Conservation (phyloP, 2,329 filamentous ascomycete species). For the Monilinia polystroma region DNA sequence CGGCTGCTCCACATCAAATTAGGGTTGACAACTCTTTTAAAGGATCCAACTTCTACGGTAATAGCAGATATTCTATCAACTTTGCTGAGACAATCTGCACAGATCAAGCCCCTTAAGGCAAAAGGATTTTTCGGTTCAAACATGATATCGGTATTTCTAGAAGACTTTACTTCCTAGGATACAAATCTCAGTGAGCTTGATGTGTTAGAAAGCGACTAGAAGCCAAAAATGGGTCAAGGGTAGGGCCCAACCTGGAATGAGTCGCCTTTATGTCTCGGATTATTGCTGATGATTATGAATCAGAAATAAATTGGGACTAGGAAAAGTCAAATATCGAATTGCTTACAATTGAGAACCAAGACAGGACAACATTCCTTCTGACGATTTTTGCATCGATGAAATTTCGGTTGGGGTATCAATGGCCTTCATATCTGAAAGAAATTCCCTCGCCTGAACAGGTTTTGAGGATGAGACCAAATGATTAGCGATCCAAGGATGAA, state of each 20-base stretch:
- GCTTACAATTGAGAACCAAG: not conserved
- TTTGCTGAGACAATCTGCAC: slow-evolving; percentile 8
- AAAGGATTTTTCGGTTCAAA: not conserved
- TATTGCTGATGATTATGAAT: not conserved
- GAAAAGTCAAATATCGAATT: slow-evolving; percentile 5
- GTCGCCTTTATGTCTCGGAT: slow-evolving; percentile 12
- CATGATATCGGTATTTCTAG: slow-evolving; percentile 11
- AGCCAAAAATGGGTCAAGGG: not conserved
- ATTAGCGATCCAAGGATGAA: slow-evolving; percentile 6
- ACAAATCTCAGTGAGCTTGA: not conserved
- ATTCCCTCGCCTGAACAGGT: not conserved
- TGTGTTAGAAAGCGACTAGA: not conserved
- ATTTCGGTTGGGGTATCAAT: slow-evolving; percentile 1
- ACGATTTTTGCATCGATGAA: not conserved
- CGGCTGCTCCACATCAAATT: slow-evolving; percentile 7
- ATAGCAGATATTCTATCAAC: not conserved
- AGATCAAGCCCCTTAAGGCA: not conserved
- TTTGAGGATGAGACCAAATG: slow-evolving; percentile 13
- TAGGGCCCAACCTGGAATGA: not conserved
- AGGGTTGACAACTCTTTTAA: not conserved
- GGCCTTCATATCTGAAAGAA: not conserved
- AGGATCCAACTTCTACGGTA: not conserved
- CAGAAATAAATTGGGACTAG: slow-evolving; percentile 1
- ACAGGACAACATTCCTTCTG: slow-evolving; percentile 1
- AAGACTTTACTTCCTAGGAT: not conserved